Evolutionary conservation across 441 rosid species (phyloP).

Genomic region (Adansonia rubrostipa): DNA sequence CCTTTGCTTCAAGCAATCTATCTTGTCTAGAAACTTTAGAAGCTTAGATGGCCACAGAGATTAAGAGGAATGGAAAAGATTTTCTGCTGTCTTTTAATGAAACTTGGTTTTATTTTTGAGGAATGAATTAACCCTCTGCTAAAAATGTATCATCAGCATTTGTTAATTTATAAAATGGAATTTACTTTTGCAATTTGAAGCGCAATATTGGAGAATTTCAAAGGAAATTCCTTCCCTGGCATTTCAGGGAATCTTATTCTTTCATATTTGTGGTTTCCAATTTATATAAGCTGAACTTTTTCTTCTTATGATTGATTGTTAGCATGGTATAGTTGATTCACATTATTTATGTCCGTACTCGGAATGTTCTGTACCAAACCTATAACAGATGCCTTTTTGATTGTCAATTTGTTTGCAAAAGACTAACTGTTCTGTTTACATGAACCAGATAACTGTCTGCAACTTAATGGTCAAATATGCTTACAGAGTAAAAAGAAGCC

Average conservation of each 20-base stretch:
- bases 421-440: slow-evolving; percentile 37
- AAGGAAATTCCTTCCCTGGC: slow-evolving; percentile 8
- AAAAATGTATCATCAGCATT: neutral
- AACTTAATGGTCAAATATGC: slow-evolving; percentile 38
- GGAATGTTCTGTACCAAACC: neutral
- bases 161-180: neutral
- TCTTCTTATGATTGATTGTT: slow-evolving; percentile 15
- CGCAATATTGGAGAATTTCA: neutral
- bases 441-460: slow-evolving; percentile 45
- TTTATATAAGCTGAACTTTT: neutral
- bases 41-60: neutral
- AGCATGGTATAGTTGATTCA: neutral
- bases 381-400: slow-evolving; percentile 17
- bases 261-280: slow-evolving; percentile 2
- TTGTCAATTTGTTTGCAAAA: slow-evolving; percentile 31
- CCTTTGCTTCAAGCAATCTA: neutral
- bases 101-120: slow-evolving; percentile 9
- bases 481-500: slow-evolving; percentile 50
- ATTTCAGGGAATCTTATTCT: slow-evolving; percentile 8
- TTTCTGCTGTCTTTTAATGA: neutral
- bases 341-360: neutral
- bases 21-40: neutral
- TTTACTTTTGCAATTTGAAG: neutral
- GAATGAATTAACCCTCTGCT: neutral
- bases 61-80: neutral